Base-by-base conservation (phyloP, 1,284 basidiomycete genomes). In the Cutaneotrichosporon arboriforme region DNA sequence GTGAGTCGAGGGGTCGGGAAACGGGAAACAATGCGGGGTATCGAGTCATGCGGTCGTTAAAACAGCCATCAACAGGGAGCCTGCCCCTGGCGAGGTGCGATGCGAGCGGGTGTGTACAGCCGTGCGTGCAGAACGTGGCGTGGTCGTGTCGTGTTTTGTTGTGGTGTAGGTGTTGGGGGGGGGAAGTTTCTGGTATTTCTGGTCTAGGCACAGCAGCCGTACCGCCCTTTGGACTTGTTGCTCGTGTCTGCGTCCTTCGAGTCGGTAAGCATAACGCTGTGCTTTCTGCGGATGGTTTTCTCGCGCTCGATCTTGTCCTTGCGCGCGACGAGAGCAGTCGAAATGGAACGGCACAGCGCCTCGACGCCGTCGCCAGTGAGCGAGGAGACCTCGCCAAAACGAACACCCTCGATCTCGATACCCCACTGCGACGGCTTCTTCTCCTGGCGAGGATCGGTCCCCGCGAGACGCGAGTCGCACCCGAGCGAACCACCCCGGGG, bases 251-350 rank as follows among this genome's bases (percentile, higher is more conserved):
- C 45, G n/a, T 51, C 51, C 4, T 46, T 15, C 23, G 62, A 59
- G 57, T 68, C 70, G 34, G 62, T 63, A n/a, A 74, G 65, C 67
- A 72, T 68, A 48, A 75, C 66, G 55, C 69, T 72, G 57, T 70
- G 61, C 46, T 70, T 69, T 22, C 61, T 59, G 35, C 69, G 52
- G 5, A 72, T 48, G 7, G 62, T 62, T 12, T 67, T 55, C 44
- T 74, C 73, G 37, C 66, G 59, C 49, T 74, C 71, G 47, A 75
- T 69, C 57, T 69, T 69, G 55, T 74, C 73, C 46, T 70, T 68
- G 41, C 65, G 64, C 35, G 60, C 55, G 15, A 74, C 70, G 7
- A 75, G 65, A n/a, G 67, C 41, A 0, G 63, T 61, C 9, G 69
- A 64, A 58, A 75, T 72, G 44, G 66, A 61, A 36, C 63, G 64